Evolutionary conservation across 805 yeast species (phyloP).

Genomic region (Isabelozyma pseudorhagii): DNA sequence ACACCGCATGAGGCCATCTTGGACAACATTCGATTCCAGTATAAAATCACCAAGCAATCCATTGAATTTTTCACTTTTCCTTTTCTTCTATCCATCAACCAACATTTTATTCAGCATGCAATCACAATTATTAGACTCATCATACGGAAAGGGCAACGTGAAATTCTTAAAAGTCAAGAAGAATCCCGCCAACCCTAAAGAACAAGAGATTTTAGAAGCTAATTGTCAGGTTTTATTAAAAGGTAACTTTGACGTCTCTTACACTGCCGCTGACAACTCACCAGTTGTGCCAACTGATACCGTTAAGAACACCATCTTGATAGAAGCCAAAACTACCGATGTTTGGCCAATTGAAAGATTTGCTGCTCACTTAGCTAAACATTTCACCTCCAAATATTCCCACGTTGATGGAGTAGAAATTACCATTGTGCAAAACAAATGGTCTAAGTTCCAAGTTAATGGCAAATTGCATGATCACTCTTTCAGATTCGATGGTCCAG

Average conservation of each 20-base stretch:
- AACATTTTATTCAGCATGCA: not conserved
- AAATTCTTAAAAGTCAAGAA: slow-evolving; percentile 86
- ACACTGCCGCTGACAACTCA: slow-evolving; percentile 84
- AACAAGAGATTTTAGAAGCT: slow-evolving; percentile 83
- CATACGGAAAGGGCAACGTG: slow-evolving; percentile 92
- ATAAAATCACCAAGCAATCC: not conserved
- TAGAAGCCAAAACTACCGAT: slow-evolving; percentile 77
- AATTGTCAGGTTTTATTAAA: slow-evolving; percentile 71
- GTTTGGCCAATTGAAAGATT: slow-evolving; percentile 91
- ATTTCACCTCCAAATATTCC: slow-evolving; percentile 71
- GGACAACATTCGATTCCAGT: too few species aligned
- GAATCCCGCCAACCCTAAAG: slow-evolving; percentile 66
- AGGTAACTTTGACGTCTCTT: slow-evolving; percentile 77
- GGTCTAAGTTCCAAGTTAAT: slow-evolving; percentile 74
- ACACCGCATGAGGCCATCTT: not conserved
- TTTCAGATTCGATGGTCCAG: slow-evolving; percentile 81
- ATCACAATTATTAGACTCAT: slow-evolving; percentile 40
- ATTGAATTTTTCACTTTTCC: not conserved
- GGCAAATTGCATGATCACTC: slow-evolving; percentile 83
- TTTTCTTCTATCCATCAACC: not conserved
- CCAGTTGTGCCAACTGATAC: slow-evolving; percentile 95
- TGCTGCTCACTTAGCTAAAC: slow-evolving; percentile 80
- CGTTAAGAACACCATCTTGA: slow-evolving; percentile 81
- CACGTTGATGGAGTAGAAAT: slow-evolving; percentile 75
- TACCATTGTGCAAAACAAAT: slow-evolving; percentile 65